Conservation (phyloP, 306 rosid genomes). For the Vicia villosa region DNA sequence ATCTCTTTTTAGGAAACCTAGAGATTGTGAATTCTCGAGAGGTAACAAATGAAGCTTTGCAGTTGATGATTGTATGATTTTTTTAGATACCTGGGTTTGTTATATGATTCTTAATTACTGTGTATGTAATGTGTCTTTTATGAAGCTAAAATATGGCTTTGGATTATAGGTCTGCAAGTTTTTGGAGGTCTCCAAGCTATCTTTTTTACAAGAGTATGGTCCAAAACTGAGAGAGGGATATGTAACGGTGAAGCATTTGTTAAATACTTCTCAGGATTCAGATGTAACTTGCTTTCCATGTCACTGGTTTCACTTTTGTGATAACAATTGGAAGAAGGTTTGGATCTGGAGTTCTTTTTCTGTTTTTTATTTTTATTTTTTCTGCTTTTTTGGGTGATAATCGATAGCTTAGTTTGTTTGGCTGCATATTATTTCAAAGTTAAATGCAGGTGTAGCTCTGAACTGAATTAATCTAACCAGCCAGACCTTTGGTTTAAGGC, state of each 20-base stretch:
- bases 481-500: conserved; percentile 18
- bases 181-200: conserved; percentile 92
- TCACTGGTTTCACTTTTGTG: conserved; percentile 64
- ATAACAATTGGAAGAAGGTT: conserved; percentile 94
- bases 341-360: conserved; percentile 17
- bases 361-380: background rate
- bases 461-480: conserved; percentile 25
- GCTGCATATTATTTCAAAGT: conserved; percentile 17
- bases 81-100: conserved; percentile 3
- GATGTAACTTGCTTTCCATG: conserved; percentile 74
- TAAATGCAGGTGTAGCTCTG: conserved; percentile 9
- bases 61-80: conserved; percentile 14
- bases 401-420: conserved; percentile 29
- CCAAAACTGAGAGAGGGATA: conserved; percentile 93
- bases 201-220: conserved; percentile 94
- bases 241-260: conserved; percentile 78
- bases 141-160: conserved; percentile 28
- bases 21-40: conserved; percentile 88
- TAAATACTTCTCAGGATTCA: conserved; percentile 59
- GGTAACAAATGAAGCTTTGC: conserved; percentile 47
- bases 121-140: conserved; percentile 6
- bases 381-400: conserved; percentile 2
- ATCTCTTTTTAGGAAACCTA: conserved; percentile 77
- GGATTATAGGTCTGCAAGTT: conserved; percentile 88
- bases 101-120: conserved; percentile 30